Evolutionary conservation across 1,284 basidiomycete genomes (phyloP).

Genomic region (Pseudomicrostroma phylloplanum): DNA sequence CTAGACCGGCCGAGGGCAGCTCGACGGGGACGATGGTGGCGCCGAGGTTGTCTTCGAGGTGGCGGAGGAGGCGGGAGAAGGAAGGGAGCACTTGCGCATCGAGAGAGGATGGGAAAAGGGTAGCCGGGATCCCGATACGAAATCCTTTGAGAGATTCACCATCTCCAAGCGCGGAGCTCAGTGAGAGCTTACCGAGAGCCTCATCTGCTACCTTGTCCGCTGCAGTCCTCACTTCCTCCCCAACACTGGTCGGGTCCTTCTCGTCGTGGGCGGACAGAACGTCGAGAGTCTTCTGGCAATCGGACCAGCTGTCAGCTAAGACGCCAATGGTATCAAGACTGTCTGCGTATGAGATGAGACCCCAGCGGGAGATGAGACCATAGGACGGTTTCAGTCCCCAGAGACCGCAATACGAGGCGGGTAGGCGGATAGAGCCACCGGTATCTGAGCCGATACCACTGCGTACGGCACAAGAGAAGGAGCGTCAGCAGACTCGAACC

Average conservation of each 20-base stretch:
- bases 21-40: conserved; percentile 69
- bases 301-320: conserved; percentile 59
- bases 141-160: conserved; percentile 53
- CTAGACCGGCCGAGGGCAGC: conserved; percentile 69
- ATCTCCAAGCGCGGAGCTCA: not conserved
- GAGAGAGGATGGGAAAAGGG: conserved; percentile 75
- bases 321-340: conserved; percentile 91
- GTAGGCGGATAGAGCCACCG: conserved; percentile 85
- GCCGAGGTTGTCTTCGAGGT: conserved; percentile 59
- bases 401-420: conserved; percentile 87
- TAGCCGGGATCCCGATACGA: conserved; percentile 65
- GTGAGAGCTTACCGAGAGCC: not conserved
- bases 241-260: conserved; percentile 66
- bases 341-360: conserved; percentile 86
- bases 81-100: conserved; percentile 55
- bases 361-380: conserved; percentile 81
- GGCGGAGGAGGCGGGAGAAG: conserved; percentile 56
- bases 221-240: not conserved
- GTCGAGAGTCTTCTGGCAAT: conserved; percentile 60
- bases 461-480: not conserved
- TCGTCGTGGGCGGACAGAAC: conserved; percentile 63
- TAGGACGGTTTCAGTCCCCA: conserved; percentile 92
- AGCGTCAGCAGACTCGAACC: not conserved
- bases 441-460: conserved; percentile 83
- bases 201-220: not conserved